Evolutionary conservation across 1,139 yeast species (phyloP), one percentile per base, ranked within the genome.

Genomic region (Williopsis jadinii): DNA sequence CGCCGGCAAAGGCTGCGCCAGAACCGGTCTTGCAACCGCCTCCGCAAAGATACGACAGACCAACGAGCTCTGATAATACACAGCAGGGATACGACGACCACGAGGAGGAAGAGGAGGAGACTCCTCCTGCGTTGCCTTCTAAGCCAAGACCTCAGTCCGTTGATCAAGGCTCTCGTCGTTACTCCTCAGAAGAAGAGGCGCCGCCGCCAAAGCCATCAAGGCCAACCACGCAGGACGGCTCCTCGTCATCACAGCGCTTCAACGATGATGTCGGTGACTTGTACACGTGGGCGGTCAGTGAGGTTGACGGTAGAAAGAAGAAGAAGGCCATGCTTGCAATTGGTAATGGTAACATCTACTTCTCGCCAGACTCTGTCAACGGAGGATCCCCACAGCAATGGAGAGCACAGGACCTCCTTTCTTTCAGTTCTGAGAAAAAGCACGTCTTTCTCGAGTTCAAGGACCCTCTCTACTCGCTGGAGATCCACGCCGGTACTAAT

Each of bases 391-490:
- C 68, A 46, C 80, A 64, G 62, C 83, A 83, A 56, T 92, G 98
- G 98, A 70, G 77, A 42, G 73, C 86, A 40, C 72, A 70, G 43
- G 90, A 92, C 59, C 68, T 92, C 54, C 58, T 73, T 14, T 75
- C 78, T 47, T 90, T 83, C 64, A 85, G 80, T 59, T 71, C 78
- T 49, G 99, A 92, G 61, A 92, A 92, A 67, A 92, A 92, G 63
- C 98, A 94, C 59, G 78, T 94, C 39, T 92, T 94, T 55, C 67
- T 92, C 42, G 98, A 92, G 53, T 80, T 92, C 52, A 78, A 76
- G 50, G 78, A 83, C 54, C 98, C 98, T 1, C 62, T 73, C 13
- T 80, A 80, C 11, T 86, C 95, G 8, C 67, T 86, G 34, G 97
- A 92, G 56, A 70, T 92, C 42, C 96, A 88, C 61, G 84, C 95